Base-by-base conservation (phyloP, 2,329 filamentous ascomycete genomes). In the Aspergillus latus region DNA sequence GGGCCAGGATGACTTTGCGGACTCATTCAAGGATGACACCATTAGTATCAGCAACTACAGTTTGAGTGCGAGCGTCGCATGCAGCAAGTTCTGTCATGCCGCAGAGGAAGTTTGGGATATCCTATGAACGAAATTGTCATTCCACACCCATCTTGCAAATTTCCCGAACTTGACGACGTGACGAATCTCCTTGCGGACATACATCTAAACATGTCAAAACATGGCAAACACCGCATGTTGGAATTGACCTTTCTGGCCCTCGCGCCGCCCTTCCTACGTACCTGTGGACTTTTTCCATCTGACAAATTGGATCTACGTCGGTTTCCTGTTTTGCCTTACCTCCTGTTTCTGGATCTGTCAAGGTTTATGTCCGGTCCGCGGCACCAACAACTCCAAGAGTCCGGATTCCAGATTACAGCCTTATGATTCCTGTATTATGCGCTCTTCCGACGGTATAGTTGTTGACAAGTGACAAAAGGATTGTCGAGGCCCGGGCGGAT, bases 41-140 rank as follows among this genome's bases (percentile, higher is more conserved):
- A 97, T 99, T 71, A 91, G 89, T 67, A 97, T 99, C 78, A 97
- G 93, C 82, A 96, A 97, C 76, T 99, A 90, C 82, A 96, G 92
- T 70, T 82, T 99, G 61, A 96, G 91, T 70, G 94, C 94, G 59
- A 97, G 93, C 79, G 94, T 99, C 60, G 93, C 94, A 43, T 99
- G 94, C 83, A 97, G 93, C 85, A 99, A 97, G 76, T 97, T 99
- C 81, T 97, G 94, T 77, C 94, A 99, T 76, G 94, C 93, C 40
- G 93, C 92, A 43, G 94, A 99, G 77, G 94, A 99, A 74, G 88
- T 88, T 36, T 99, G 94, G 94, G 87, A 90, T 71, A 89, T 99
- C 66, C 84, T 97, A 68, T 99, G 86, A 82, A 46, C 53, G 16
- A n/a, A 28, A 49, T 47, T 32, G 39, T 34, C 21, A 51, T 36